Evolutionary conservation across 2,329 filamentous ascomycete species (phyloP).

Genomic region (Lachnellula arida): DNA sequence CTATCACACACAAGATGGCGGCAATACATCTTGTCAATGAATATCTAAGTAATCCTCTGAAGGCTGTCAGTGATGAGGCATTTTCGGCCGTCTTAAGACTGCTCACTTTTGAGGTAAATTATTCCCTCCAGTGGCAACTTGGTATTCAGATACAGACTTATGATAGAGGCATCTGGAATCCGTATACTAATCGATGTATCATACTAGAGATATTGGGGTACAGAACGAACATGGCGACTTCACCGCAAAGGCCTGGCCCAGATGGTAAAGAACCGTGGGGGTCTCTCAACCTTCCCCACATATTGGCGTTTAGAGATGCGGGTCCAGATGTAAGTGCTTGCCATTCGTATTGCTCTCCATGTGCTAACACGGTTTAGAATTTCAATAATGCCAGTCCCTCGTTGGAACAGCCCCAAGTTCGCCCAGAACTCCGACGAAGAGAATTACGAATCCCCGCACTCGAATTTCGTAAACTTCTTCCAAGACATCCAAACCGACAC

Average conservation of each 20-base stretch:
- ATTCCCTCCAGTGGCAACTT: too few relatives aligned
- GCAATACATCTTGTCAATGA: conserved; percentile 33
- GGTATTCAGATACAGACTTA: neutral
- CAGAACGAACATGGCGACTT: conserved; percentile 31
- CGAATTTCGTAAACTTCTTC: conserved; percentile 1
- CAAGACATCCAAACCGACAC: neutral
- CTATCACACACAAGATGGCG: conserved; percentile 33
- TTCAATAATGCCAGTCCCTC: conserved; percentile 28
- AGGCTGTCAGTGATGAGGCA: conserved; percentile 33
- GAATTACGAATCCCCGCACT: neutral
- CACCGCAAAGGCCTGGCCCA: conserved; percentile 31
- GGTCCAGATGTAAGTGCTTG: conserved; percentile 27
- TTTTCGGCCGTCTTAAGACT: conserved; percentile 33
- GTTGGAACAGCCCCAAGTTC: conserved; percentile 17
- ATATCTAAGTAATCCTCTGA: conserved; percentile 31
- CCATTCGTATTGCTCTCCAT: neutral
- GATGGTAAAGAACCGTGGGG: conserved; percentile 34
- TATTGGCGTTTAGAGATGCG: conserved; percentile 29
- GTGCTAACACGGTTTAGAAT: conserved; percentile 16
- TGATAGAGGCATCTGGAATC: neutral
- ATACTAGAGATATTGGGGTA: conserved; percentile 32
- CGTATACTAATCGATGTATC: neutral
- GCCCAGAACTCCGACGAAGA: neutral
- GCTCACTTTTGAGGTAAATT: conserved; percentile 33
- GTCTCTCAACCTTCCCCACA: conserved; percentile 26